Conservation (phyloP, 1,284 basidiomycete species). For the Ceratorhiza oryzae-sativae region DNA sequence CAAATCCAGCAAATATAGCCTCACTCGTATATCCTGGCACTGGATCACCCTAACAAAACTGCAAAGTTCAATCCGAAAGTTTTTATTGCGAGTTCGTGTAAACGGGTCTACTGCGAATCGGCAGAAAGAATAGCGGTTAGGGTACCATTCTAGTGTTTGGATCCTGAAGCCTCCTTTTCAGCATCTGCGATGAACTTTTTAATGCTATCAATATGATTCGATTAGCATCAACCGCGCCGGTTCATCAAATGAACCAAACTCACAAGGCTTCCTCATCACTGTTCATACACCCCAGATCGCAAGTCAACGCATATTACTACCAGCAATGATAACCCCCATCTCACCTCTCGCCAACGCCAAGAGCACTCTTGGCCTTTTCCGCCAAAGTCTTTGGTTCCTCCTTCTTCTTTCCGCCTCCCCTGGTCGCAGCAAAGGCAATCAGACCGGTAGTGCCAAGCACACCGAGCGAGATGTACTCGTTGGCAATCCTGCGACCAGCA, state of each 20-base stretch:
- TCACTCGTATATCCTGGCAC: too few relatives aligned
- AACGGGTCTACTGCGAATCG: neutral
- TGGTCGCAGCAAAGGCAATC: constrained; percentile 59
- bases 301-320: neutral
- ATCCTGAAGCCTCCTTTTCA: constrained; percentile 61
- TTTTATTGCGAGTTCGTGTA: constrained; percentile 4
- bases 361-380: constrained; percentile 65
- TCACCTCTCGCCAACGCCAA: constrained; percentile 70
- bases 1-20: too few relatives aligned
- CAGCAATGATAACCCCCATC: constrained; percentile 47
- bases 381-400: constrained; percentile 55
- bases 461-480: constrained; percentile 75
- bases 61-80: neutral
- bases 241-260: constrained; percentile 50
- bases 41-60: neutral
- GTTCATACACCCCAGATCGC: constrained; percentile 38
- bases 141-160: constrained; percentile 9
- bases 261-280: constrained; percentile 78
- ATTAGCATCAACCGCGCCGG: neutral
- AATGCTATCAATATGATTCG: constrained; percentile 63
- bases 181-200: constrained; percentile 77
- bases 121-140: neutral
- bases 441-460: constrained; percentile 64
- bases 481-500: constrained; percentile 75
- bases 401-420: constrained; percentile 56